A percentile compares a stretch with the other conserved stretches of the same genome.
Conservation (phyloP, 306 rosid genomes). For the Rubus idaeus region DNA sequence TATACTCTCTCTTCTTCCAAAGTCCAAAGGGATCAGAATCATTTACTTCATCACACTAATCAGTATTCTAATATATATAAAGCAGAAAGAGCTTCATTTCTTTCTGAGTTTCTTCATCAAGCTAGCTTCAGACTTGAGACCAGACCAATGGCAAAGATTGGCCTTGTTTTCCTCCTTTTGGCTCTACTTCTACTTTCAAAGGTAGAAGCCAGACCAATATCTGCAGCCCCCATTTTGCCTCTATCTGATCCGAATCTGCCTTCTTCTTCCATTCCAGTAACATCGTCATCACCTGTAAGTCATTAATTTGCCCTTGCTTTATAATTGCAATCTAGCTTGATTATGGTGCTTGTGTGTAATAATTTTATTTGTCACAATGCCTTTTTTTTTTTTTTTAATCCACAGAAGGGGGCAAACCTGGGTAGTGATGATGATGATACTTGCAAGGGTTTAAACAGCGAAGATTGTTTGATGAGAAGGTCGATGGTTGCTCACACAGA, state of each 20-base stretch:
- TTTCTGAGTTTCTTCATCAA: too few relatives aligned
- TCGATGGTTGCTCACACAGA: conserved; percentile 55
- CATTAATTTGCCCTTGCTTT: neutral
- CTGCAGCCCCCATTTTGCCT: conserved; percentile 13
- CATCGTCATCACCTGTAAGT: conserved; percentile 33
- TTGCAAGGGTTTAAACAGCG: conserved; percentile 43
- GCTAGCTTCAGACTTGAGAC: neutral
- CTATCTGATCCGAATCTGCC: conserved; percentile 21
- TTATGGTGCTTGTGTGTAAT: neutral
- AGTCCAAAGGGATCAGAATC: conserved; percentile 3
- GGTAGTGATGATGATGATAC: conserved; percentile 22
- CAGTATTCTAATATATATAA: neutral
- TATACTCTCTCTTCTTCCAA: neutral
- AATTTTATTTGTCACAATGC: neutral
- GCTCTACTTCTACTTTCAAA: conserved; percentile 28
- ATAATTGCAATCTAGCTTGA: neutral
- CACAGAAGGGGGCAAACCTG: conserved; percentile 29
- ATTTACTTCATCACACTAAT: neutral
- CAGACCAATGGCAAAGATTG: conserved; percentile 31
- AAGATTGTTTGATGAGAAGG: conserved; percentile 47
- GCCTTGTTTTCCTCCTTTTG: conserved; percentile 34
- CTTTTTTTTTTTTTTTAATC: neutral
- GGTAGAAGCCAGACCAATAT: conserved; percentile 32
- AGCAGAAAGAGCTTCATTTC: too few relatives aligned
- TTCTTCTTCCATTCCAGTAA: conserved; percentile 16